Evolutionary conservation across 1,284 basidiomycete species (phyloP), one percentile per base, ranked within the genome.

Genomic region (Xerocomus amazonicus): DNA sequence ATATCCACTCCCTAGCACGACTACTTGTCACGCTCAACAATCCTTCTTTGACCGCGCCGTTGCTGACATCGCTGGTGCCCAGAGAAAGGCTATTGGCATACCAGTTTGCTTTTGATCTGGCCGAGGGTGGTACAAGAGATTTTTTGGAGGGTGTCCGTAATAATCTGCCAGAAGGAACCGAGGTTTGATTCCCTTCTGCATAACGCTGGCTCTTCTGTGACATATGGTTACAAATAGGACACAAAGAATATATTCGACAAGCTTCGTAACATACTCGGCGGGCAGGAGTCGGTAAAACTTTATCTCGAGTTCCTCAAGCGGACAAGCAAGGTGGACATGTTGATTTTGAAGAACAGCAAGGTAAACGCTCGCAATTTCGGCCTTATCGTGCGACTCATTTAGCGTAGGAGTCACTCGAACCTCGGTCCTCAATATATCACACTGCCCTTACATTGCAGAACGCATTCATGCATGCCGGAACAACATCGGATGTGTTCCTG

Each of bases 381-480:
- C 38, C n/a, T 17, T 31, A 28, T 34, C 19, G 26, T 41, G 35
- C 33, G 26, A 29, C 43, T 52, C 45, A 31, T 46, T 35, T 33
- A 27, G 32, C 51, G 3, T 58, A 92, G 90, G 92, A 97, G 47
- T 83, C 84, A 2, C 76, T 98, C n/a, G 95, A 97, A 64, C 81
- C 92, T 35, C 87, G 94, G 36, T 94, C 91, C 34, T 97, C 94
- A 16, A 91, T 98, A 63, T 97, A 95, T 67, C 95, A 98, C 72
- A 93, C 90, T 6, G 92, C 95, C 9, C 80, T 98, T 55, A 94
- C 92, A 4, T 80, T 98, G 51, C 90, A 94, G 67, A 97, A 98
- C 66, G 93, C 95, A 2, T 97, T 94, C 67, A 94, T 95, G 81
- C 86, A 96, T 66, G 86, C 94, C 23, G 95, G 95, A 41, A 98